phyloP scores from a whole-genome alignment of 78 protist species.

The Monosiga brevicollis region DNA sequence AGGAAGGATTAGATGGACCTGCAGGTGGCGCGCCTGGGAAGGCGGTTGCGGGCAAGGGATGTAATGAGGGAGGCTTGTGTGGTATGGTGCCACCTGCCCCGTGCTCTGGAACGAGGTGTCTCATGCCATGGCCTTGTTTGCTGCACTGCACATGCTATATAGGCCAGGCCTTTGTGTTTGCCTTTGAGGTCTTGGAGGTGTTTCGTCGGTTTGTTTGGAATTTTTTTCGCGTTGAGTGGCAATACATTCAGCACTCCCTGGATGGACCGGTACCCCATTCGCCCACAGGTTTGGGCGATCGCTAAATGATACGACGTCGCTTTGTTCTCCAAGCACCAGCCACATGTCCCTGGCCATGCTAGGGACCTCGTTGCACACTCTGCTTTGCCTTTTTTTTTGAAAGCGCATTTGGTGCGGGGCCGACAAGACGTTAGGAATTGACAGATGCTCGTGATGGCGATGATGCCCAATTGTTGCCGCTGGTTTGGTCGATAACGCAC shows the following conservation, averaged over 20 bases:
- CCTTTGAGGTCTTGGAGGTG: background rate
- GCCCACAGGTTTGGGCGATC: background rate
- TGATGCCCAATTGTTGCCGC: too few relatives aligned
- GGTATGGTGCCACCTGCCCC: background rate
- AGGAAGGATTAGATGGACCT: too few relatives aligned
- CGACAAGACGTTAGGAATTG: too few relatives aligned
- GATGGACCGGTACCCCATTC: background rate
- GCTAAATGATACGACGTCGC: too few relatives aligned
- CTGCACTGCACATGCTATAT: background rate
- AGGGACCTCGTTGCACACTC: background rate
- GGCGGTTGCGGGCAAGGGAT: background rate
- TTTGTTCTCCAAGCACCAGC: background rate
- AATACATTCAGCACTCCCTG: background rate
- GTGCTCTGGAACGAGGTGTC: background rate
- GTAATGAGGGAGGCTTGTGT: background rate
- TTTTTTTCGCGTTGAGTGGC: background rate
- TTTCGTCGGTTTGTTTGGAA: background rate
- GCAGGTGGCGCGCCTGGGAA: background rate
- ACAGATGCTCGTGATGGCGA: too few relatives aligned
- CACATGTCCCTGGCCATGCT: background rate
- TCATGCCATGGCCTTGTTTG: background rate
- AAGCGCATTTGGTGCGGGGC: background rate
- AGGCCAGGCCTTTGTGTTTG: background rate
- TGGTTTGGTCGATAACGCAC: too few relatives aligned
- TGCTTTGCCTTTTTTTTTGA: background rate